phyloP scores from a whole-genome alignment of 805 yeast species.

The Kurtzmaniella cleridarum region DNA sequence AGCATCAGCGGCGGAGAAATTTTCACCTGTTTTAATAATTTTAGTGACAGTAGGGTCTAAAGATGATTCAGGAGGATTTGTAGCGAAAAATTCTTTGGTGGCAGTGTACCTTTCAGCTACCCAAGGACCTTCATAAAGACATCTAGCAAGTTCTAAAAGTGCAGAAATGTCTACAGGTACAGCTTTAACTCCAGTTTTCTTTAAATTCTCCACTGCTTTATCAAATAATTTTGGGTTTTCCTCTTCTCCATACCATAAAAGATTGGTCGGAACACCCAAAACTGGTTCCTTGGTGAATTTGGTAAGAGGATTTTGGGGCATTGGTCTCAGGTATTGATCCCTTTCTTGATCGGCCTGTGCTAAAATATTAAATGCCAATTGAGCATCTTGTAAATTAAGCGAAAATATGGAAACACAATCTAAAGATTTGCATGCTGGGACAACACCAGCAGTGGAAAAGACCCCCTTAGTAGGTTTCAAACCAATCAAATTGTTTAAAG shows the following conservation, averaged over 20 bases:
- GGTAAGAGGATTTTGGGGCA: slow-evolving; percentile 62
- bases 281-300: slow-evolving; percentile 55
- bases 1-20: slow-evolving; percentile 74
- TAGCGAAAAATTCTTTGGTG: slow-evolving; percentile 60
- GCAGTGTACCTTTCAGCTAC: slow-evolving; percentile 93
- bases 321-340: slow-evolving; percentile 75
- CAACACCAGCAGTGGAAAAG: slow-evolving; percentile 85
- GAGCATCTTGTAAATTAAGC: slow-evolving; percentile 76
- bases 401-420: slow-evolving; percentile 91
- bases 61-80: slow-evolving; percentile 62
- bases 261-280: slow-evolving; percentile 69
- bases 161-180: slow-evolving; percentile 68
- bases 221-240: slow-evolving; percentile 69
- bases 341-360: slow-evolving; percentile 61
- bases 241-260: slow-evolving; percentile 76
- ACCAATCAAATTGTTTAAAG: slow-evolving; percentile 85
- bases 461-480: slow-evolving; percentile 89
- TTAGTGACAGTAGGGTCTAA: slow-evolving; percentile 79
- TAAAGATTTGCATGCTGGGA: slow-evolving; percentile 92
- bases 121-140: slow-evolving; percentile 98
- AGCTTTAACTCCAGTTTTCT: slow-evolving; percentile 47
- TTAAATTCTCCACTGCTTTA: slow-evolving; percentile 47
- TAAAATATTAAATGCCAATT: slow-evolving; percentile 62
- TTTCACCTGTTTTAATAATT: slow-evolving; percentile 75
- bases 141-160: slow-evolving; percentile 73